Conservation (phyloP, 768 basidiomycete genomes). For the Mycena venus region DNA sequence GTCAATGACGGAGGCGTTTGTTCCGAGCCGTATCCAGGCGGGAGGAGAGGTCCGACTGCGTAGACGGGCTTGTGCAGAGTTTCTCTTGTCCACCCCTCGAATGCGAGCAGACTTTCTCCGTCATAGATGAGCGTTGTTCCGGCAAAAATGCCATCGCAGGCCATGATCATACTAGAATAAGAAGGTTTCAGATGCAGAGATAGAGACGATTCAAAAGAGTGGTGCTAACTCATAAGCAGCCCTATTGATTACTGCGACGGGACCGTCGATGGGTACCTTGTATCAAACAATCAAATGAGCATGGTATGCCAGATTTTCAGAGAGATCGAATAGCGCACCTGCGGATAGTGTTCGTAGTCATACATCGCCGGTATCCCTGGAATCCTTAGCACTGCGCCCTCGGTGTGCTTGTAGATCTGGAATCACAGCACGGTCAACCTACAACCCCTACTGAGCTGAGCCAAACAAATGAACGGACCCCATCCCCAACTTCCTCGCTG, state of each 20-base stretch:
- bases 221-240: background rate
- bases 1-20: background rate
- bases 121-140: background rate
- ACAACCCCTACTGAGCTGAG: background rate
- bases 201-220: too few relatives aligned
- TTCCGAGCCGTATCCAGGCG: background rate
- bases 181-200: background rate
- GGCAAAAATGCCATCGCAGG: slow-evolving; percentile 4
- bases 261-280: background rate
- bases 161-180: background rate
- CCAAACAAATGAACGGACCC: background rate
- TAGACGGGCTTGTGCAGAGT: background rate
- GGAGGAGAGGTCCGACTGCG: slow-evolving; percentile 7
- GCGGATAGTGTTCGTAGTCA: slow-evolving; percentile 10
- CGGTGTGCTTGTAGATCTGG: background rate
- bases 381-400: background rate
- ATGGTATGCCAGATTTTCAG: background rate
- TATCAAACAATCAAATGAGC: background rate
- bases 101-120: background rate
- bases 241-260: background rate
- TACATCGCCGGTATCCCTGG: slow-evolving; percentile 4
- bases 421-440: background rate
- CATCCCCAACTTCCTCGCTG: background rate
- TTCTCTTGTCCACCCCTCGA: background rate
- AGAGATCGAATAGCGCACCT: background rate